Base-by-base conservation (phyloP, 345 rosid genomes). In the Pseudoturritis turrita region DNA sequence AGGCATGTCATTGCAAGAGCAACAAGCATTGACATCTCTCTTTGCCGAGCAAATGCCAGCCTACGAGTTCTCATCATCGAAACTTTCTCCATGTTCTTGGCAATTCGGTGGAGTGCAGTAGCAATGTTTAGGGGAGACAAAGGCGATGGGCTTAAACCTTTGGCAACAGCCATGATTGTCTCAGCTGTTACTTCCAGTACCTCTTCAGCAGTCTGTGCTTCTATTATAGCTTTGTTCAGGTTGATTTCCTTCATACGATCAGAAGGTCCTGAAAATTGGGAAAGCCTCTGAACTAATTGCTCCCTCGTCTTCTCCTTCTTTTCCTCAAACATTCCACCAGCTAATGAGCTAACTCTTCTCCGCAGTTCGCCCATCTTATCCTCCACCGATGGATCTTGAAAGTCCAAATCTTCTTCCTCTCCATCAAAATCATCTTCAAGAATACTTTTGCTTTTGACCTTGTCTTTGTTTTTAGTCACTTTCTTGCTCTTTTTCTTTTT, bases 61-160 rank as follows among this genome's bases (percentile, higher is more conserved):
- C 96, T 80, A 40, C 74, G 94, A 52, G 86, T 76, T 68, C 63
- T 85, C 75, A 69, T 63, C 97, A 91, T 91, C 1, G 92, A 89
- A 50, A 85, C 89, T 79, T 89, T 87, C 84, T 94, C 98, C 97
- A 94, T 91, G 80, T 87, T 91, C 89, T 88, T 91, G 43, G 96
- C 96, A 65, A 94, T 89, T 50, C 97, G 81, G 73, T 91, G 96
- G 50, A 94, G 87, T 3, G 93, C 88, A 57, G 96, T 91, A 58
- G 97, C 92, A 68, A 91, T 79, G 74, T 94, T 89, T 70, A 94
- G 18, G 23, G 97, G 96, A 22, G 96, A 84, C n/a, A 91, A 78
- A 0, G 96, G 97, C 1, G 92, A 91, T 57, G 97, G 98, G 41
- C 84, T 89, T 79, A 94, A 76, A 52, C 97, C 97, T 81, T 91